phyloP scores from a whole-genome alignment of 2,329 filamentous ascomycete species.

The Fusarium sp. region DNA sequence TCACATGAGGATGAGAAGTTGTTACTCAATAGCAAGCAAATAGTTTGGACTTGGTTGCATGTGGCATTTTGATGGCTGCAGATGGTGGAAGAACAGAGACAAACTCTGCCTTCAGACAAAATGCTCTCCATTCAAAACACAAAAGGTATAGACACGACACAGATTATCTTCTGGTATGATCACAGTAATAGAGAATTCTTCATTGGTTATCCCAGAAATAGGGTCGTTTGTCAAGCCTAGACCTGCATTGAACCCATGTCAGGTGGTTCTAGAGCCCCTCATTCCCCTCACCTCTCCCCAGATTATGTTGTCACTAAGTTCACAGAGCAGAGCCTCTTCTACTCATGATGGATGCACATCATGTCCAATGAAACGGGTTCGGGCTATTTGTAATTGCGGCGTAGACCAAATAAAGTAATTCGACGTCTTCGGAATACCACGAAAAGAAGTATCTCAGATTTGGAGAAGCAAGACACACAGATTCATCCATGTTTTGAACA shows the following conservation, averaged over 20 bases:
- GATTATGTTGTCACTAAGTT: constrained; percentile 28
- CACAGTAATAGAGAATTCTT: constrained; percentile 30
- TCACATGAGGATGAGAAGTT: constrained; percentile 4
- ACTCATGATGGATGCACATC: constrained; percentile 29
- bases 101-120: not conserved
- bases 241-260: constrained; percentile 35
- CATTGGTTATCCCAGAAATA: constrained; percentile 32
- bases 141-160: not conserved
- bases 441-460: not conserved
- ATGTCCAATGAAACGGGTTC: constrained; percentile 4
- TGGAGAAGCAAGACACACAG: not conserved
- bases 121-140: no score
- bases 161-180: not conserved
- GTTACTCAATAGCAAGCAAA: constrained; percentile 14
- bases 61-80: not conserved
- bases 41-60: not conserved
- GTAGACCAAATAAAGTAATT: constrained; percentile 31
- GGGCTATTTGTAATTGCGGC: constrained; percentile 23
- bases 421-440: not conserved
- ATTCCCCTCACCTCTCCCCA: constrained; percentile 28
- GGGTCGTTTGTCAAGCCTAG: constrained; percentile 6
- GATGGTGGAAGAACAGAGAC: not conserved
- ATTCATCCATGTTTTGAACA: not conserved
- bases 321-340: constrained; percentile 37
- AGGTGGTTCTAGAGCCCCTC: constrained; percentile 12